phyloP scores from a whole-genome alignment of 2,329 filamentous ascomycete genomes.

The Paraconiothyrium brasiliense region DNA sequence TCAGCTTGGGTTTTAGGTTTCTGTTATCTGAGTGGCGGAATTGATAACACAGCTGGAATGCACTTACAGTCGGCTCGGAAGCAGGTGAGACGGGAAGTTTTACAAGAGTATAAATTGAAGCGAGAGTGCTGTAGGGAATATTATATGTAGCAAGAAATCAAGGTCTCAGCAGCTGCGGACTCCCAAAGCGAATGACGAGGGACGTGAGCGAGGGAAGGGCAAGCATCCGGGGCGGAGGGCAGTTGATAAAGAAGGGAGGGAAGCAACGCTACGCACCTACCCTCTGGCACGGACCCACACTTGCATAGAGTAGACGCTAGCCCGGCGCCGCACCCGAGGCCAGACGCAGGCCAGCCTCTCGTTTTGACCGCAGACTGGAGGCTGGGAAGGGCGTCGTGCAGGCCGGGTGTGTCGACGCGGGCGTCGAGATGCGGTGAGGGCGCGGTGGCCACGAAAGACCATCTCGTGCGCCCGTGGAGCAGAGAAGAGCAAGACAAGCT shows the following conservation, averaged over 20 bases:
- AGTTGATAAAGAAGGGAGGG: constrained; percentile 38
- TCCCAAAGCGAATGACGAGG: constrained; percentile 44
- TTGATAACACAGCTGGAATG: constrained; percentile 17
- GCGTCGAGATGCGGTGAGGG: background rate
- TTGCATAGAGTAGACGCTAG: background rate
- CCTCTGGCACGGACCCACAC: constrained; percentile 19
- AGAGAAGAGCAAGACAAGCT: background rate
- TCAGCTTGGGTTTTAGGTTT: constrained; percentile 10
- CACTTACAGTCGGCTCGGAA: constrained; percentile 19
- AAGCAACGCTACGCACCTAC: constrained; percentile 29
- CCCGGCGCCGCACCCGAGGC: constrained; percentile 13
- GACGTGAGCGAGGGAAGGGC: constrained; percentile 23
- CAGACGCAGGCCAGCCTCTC: constrained; percentile 6
- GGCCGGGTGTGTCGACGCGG: background rate
- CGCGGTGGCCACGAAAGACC: background rate
- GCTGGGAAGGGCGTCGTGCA: background rate
- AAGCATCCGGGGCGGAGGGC: constrained; percentile 18
- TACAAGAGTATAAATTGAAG: constrained; percentile 31
- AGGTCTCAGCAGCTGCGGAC: constrained; percentile 9
- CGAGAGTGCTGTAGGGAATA: constrained; percentile 14
- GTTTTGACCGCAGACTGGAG: background rate
- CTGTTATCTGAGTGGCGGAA: background rate
- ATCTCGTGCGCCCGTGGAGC: background rate
- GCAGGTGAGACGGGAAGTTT: constrained; percentile 24
- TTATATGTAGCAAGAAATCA: constrained; percentile 1